Conservation (phyloP, 2,329 filamentous ascomycete species). For the Pleurostoma richardsiae region DNA sequence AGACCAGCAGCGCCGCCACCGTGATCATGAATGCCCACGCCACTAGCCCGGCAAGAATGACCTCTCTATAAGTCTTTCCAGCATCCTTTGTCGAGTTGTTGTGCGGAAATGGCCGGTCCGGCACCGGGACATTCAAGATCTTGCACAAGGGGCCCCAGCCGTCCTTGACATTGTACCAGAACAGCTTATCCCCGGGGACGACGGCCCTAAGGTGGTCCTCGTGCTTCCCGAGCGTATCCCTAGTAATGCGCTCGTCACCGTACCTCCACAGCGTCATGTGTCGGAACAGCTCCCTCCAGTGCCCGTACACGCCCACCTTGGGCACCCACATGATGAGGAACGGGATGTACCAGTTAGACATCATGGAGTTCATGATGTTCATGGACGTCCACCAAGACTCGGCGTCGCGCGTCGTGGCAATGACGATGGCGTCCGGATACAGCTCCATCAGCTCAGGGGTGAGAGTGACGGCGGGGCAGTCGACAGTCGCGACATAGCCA, state of each 20-base stretch:
- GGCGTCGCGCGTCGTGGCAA: constrained; percentile 34
- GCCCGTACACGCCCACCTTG: constrained; percentile 23
- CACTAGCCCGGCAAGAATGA: not conserved
- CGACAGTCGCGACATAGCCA: constrained; percentile 30
- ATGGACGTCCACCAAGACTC: constrained; percentile 31
- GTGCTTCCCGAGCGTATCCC: constrained; percentile 6
- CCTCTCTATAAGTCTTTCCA: not conserved
- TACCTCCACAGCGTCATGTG: constrained; percentile 17
- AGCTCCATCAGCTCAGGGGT: constrained; percentile 39
- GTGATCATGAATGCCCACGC: not conserved
- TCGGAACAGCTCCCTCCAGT: constrained; percentile 17
- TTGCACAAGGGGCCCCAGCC: constrained; percentile 34
- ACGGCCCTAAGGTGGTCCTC: constrained; percentile 8
- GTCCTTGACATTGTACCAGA: constrained; percentile 29
- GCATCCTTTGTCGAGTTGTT: not conserved
- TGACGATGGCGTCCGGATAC: constrained; percentile 43
- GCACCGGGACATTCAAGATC: constrained; percentile 27
- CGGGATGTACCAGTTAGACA: constrained; percentile 26
- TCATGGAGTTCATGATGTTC: constrained; percentile 22
- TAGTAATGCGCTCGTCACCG: constrained; percentile 15
- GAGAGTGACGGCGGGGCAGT: constrained; percentile 35
- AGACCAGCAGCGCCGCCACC: not conserved
- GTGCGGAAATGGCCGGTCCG: constrained; percentile 10
- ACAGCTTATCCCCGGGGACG: constrained; percentile 23
- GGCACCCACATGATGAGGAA: constrained; percentile 24